A percentile compares a stretch with the other conserved stretches of the same genome.
Conservation (phyloP, 2,329 filamentous ascomycete genomes). For the Colletotrichum magnum region DNA sequence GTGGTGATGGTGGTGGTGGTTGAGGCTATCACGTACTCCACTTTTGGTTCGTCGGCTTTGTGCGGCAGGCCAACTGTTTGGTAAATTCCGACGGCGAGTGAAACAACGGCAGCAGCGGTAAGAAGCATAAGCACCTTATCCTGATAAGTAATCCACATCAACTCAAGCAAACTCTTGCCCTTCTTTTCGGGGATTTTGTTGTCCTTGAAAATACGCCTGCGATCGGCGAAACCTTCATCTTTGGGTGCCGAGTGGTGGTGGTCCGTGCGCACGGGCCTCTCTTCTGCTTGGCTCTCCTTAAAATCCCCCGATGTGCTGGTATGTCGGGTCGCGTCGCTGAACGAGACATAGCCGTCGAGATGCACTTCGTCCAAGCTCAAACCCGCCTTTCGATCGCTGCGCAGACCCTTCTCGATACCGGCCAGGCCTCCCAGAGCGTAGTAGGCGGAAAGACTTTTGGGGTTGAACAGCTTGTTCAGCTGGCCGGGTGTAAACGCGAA, state of each 20-base stretch:
- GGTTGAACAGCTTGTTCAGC: constrained; percentile 89
- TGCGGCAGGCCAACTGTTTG: constrained; percentile 77
- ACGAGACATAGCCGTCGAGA: constrained; percentile 76
- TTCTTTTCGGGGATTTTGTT: constrained; percentile 82
- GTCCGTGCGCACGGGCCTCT: constrained; percentile 4
- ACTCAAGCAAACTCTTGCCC: constrained; percentile 78
- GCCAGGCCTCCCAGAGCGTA: constrained; percentile 82
- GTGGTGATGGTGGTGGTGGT: too few species aligned
- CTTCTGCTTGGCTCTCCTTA: constrained; percentile 12
- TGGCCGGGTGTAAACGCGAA: constrained; percentile 90
- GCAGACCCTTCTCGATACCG: constrained; percentile 84
- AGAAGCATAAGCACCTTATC: constrained; percentile 85
- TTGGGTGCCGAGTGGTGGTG: constrained; percentile 15
- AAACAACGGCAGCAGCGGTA: constrained; percentile 79
- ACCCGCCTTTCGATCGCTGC: constrained; percentile 79
- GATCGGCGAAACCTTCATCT: constrained; percentile 67
- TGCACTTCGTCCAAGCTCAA: constrained; percentile 81
- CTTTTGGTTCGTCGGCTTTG: constrained; percentile 52
- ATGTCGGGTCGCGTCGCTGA: constrained; percentile 74
- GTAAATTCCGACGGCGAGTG: constrained; percentile 81
- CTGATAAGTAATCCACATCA: constrained; percentile 88
- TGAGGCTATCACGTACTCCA: constrained; percentile 4
- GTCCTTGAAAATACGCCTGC: constrained; percentile 79
- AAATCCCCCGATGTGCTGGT: constrained; percentile 38
- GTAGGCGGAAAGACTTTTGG: constrained; percentile 88